Percentiles rank a stretch among this genome's conserved stretches.
phyloP scores from a whole-genome alignment of 495 filamentous ascomycete species.

The Aspergillus ellipticus region DNA sequence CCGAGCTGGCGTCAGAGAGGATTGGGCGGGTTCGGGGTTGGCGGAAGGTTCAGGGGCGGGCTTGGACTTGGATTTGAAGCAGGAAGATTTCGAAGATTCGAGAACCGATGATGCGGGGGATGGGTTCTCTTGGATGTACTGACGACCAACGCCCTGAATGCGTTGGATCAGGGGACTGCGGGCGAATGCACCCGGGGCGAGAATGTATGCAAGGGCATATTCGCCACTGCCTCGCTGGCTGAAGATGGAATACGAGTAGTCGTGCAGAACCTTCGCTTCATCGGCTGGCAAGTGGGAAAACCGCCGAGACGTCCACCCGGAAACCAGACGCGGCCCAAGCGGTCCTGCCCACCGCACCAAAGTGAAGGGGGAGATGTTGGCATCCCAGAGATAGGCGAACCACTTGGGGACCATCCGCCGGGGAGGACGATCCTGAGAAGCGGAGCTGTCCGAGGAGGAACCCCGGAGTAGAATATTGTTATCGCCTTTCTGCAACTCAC shows the following conservation, averaged over 20 bases:
- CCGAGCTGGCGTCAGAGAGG: slow-evolving; percentile 17
- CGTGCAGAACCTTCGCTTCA: slow-evolving; percentile 81
- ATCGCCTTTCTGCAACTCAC: slow-evolving; percentile 37
- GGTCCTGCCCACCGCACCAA: slow-evolving; percentile 88
- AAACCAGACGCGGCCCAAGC: slow-evolving; percentile 84
- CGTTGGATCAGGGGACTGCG: slow-evolving; percentile 81
- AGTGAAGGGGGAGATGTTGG: slow-evolving; percentile 92
- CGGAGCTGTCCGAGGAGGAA: slow-evolving; percentile 33
- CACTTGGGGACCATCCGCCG: slow-evolving; percentile 71
- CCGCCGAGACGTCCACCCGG: slow-evolving; percentile 88
- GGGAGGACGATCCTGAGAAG: slow-evolving; percentile 38
- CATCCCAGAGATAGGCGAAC: slow-evolving; percentile 92
- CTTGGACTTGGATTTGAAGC: background rate
- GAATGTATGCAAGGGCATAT: slow-evolving; percentile 87
- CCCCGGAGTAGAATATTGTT: slow-evolving; percentile 61
- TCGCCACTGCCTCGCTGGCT: slow-evolving; percentile 88
- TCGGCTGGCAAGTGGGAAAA: slow-evolving; percentile 82
- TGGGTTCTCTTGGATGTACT: slow-evolving; percentile 40
- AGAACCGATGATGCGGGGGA: slow-evolving; percentile 15
- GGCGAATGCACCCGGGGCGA: slow-evolving; percentile 91
- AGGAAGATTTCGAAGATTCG: slow-evolving; percentile 9
- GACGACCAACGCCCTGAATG: slow-evolving; percentile 81
- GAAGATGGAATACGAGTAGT: slow-evolving; percentile 94
- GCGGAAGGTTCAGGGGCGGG: slow-evolving; percentile 5
- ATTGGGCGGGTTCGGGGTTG: background rate